A percentile compares a stretch with the other conserved stretches of the same genome.
Conservation (phyloP, 1,284 basidiomycete species). For the Salmacisia buchloeana region DNA sequence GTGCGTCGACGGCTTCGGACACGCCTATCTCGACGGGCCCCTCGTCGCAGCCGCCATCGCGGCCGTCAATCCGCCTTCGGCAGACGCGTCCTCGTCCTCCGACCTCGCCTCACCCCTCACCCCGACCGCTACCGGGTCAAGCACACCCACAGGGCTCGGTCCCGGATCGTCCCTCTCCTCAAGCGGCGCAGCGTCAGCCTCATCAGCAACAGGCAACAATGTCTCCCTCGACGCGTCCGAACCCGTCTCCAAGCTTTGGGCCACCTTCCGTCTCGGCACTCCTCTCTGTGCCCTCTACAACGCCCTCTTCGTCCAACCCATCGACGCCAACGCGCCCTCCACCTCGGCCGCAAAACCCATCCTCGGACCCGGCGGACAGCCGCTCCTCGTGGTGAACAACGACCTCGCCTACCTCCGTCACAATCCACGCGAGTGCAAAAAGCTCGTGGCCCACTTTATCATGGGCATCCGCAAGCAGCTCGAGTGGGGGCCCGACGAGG, state of each 20-base stretch:
- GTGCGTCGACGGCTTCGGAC: conserved; percentile 51
- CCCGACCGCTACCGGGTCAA: conserved; percentile 2
- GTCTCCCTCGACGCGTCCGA: conserved; percentile 19
- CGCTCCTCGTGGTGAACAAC: neutral
- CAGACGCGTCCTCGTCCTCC: conserved; percentile 14
- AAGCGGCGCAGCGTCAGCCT: neutral
- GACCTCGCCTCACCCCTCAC: conserved; percentile 18
- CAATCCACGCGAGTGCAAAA: conserved; percentile 71
- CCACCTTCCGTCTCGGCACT: conserved; percentile 83
- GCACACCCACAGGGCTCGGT: conserved; percentile 7
- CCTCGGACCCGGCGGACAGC: neutral
- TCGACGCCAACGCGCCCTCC: conserved; percentile 41
- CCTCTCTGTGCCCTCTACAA: conserved; percentile 95
- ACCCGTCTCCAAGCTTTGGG: conserved; percentile 83
- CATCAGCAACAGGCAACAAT: neutral
- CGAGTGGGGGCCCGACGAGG: conserved; percentile 54
- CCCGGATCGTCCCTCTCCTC: neutral
- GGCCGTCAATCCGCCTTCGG: conserved; percentile 4
- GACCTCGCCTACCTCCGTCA: conserved; percentile 18
- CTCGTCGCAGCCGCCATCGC: conserved; percentile 17
- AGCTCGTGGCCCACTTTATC: conserved; percentile 57
- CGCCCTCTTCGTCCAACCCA: conserved; percentile 65
- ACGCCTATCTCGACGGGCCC: conserved; percentile 31
- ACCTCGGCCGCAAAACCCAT: conserved; percentile 51
- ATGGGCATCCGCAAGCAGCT: conserved; percentile 57